Percentiles rank a stretch among this genome's conserved stretches.
phyloP scores from a whole-genome alignment of 2,329 filamentous ascomycete species.

The Fusarium guadeloupense region DNA sequence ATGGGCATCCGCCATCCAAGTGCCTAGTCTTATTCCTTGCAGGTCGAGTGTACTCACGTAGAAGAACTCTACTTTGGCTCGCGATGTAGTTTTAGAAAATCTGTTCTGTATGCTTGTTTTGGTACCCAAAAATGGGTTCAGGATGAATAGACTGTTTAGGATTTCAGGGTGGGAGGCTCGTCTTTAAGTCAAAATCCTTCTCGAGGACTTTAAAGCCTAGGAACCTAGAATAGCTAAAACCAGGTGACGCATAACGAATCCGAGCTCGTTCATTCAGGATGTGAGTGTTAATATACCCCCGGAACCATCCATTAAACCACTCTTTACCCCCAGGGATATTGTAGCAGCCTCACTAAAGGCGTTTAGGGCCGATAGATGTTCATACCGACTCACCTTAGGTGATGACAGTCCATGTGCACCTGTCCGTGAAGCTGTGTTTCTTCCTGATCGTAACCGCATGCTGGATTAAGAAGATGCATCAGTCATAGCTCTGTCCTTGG shows the following conservation, averaged over 20 bases:
- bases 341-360: constrained; percentile 1
- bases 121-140: constrained; percentile 7
- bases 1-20: not conserved
- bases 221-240: not conserved
- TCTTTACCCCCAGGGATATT: constrained; percentile 11
- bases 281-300: not conserved
- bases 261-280: constrained; percentile 7
- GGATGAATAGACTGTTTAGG: not conserved
- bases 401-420: not conserved
- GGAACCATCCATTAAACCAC: not conserved
- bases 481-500: too few species aligned
- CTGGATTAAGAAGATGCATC: not conserved
- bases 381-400: not conserved
- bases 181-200: not conserved
- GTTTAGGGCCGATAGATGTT: constrained; percentile 8
- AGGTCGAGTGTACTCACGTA: not conserved
- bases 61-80: constrained; percentile 13
- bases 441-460: too few species aligned
- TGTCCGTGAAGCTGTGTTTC: not conserved
- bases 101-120: not conserved
- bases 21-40: not conserved
- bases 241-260: not conserved
- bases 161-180: not conserved
- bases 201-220: not conserved
- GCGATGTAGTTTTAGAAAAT: not conserved